Percentiles rank a stretch among this genome's conserved stretches.
phyloP scores from a whole-genome alignment of 2,329 filamentous ascomycete species.

The Tricladium varicosporioides region DNA sequence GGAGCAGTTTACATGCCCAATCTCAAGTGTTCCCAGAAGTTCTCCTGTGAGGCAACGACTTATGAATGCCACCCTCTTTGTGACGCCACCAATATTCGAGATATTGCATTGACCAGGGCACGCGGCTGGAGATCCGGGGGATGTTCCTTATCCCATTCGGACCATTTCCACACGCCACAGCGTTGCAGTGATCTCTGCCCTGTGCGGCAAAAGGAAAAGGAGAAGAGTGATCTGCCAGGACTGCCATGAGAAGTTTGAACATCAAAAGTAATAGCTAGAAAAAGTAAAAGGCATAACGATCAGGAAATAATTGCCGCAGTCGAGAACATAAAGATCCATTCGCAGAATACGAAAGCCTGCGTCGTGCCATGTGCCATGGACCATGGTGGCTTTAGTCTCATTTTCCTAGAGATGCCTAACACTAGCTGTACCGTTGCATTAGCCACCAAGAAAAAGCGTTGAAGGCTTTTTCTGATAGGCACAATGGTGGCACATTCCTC shows the following conservation, averaged over 20 bases:
- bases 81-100: slow-evolving; percentile 25
- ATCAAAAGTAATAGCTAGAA: background rate
- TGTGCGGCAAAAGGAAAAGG: slow-evolving; percentile 12
- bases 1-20: too few species aligned
- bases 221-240: background rate
- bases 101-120: slow-evolving; percentile 13
- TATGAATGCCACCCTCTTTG: slow-evolving; percentile 6
- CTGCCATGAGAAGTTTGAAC: background rate
- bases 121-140: slow-evolving; percentile 11
- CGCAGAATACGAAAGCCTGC: too few species aligned
- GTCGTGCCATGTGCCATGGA: too few species aligned
- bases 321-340: too few species aligned
- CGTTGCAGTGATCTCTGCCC: slow-evolving; percentile 6
- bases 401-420: too few species aligned
- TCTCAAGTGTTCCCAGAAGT: too few species aligned
- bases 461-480: too few species aligned
- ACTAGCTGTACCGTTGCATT: too few species aligned
- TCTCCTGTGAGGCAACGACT: too few species aligned
- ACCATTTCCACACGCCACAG: slow-evolving; percentile 15
- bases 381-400: too few species aligned
- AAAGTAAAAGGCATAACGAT: slow-evolving; percentile 5
- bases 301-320: background rate
- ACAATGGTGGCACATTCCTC: too few species aligned
- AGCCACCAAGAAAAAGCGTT: too few species aligned
- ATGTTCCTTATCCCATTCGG: slow-evolving; percentile 10